Conservation (phyloP, 805 yeast species). For the Kurtzmaniella cleridarum region DNA sequence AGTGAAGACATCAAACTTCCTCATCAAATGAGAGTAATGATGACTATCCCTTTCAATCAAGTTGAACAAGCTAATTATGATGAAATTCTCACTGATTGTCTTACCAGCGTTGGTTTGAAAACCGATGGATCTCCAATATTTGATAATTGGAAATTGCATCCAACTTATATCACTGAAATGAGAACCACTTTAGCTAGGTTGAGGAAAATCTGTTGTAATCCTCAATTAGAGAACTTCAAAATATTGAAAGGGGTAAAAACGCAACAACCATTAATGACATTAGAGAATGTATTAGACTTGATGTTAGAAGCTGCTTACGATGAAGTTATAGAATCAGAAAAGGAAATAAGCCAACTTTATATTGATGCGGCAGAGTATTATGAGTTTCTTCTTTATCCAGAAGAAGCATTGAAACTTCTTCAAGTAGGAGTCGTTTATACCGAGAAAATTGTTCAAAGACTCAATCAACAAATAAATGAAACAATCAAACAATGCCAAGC, state of each 20-base stretch:
- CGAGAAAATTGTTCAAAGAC: constrained; percentile 19
- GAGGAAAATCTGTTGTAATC: constrained; percentile 81
- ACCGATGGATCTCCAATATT: constrained; percentile 46
- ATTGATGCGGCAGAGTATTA: constrained; percentile 64
- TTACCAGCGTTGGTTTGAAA: constrained; percentile 49
- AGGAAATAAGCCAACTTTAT: constrained; percentile 37
- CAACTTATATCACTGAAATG: constrained; percentile 41
- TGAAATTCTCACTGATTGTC: constrained; percentile 55
- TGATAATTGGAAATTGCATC: constrained; percentile 45
- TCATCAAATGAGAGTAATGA: constrained; percentile 62
- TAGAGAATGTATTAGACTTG: constrained; percentile 63
- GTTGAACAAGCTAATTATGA: constrained; percentile 83
- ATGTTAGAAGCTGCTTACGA: constrained; percentile 56
- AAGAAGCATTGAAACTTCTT: constrained; percentile 46
- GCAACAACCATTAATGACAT: constrained; percentile 30
- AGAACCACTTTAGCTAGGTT: constrained; percentile 63
- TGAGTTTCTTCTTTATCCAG: constrained; percentile 54
- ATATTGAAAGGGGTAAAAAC: constrained; percentile 13
- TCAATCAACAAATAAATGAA: constrained; percentile 13
- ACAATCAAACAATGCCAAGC: constrained; percentile 9
- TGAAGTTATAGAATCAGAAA: constrained; percentile 44
- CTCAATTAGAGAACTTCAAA: constrained; percentile 41
- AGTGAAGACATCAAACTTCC: constrained; percentile 74
- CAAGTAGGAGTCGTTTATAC: constrained; percentile 29
- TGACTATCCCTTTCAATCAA: constrained; percentile 71